Percentiles rank a stretch among this genome's conserved stretches.
These are phyloP conservation scores for Trichophyton equinum DNA, from an alignment of 2,329 filamentous ascomycete species.

Conservation along the genomic window DNA sequence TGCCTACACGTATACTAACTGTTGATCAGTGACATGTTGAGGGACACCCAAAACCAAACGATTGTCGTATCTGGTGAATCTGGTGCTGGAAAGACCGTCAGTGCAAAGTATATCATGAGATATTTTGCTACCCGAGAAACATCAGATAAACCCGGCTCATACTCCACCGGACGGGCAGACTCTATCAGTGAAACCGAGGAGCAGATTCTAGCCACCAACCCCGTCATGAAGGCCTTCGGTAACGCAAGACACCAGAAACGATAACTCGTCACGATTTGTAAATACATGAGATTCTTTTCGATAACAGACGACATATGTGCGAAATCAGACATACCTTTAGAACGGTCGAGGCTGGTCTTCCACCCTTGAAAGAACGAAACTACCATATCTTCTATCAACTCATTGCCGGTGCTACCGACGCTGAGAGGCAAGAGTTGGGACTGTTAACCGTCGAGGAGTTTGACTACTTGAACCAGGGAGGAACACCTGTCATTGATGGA, in stretches of 20 bases:
- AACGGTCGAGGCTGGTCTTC: slow-evolving; percentile 91
- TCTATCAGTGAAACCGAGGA: slow-evolving; percentile 98
- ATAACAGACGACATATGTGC: no score
- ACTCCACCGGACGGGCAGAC: slow-evolving; percentile 58
- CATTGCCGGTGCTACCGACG: slow-evolving; percentile 77
- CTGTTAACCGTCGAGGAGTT: slow-evolving; percentile 79
- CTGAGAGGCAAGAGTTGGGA: slow-evolving; percentile 65
- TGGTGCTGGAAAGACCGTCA: slow-evolving; percentile 96
- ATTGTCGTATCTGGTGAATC: slow-evolving; percentile 99
- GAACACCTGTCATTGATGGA: slow-evolving; percentile 78
- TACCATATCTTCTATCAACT: slow-evolving; percentile 99
- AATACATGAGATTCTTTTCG: slow-evolving; percentile 99
- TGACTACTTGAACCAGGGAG: slow-evolving; percentile 92
- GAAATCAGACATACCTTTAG: slow-evolving; percentile 93
- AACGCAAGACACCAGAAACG: slow-evolving; percentile 98
- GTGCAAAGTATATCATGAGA: slow-evolving; percentile 99
- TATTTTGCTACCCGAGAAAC: slow-evolving; percentile 98
- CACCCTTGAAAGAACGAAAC: slow-evolving; percentile 91
- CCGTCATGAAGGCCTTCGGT: slow-evolving; percentile 99
- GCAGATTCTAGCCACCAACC: slow-evolving; percentile 94
- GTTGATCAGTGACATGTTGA: slow-evolving; percentile 71
- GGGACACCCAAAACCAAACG: slow-evolving; percentile 91
- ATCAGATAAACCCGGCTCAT: slow-evolving; percentile 69
- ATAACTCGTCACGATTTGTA: slow-evolving; percentile 97
- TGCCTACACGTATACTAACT: slow-evolving; percentile 1